Percentiles rank a stretch among this genome's conserved stretches.
Conservation (phyloP, 495 filamentous ascomycete species). For the Hypoxylon intermedium region DNA sequence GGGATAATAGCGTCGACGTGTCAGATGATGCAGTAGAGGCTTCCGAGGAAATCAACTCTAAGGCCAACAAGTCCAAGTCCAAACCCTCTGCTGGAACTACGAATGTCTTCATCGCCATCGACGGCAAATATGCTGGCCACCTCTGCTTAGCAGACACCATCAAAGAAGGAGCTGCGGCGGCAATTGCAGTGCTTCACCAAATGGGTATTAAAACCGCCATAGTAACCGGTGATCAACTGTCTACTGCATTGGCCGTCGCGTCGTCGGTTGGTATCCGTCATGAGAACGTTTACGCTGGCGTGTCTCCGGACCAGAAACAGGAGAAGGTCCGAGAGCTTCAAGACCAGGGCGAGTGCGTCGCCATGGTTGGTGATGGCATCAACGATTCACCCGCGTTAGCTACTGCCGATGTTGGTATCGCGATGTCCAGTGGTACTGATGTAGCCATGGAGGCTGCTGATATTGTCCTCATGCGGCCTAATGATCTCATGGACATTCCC, state of each 20-base stretch:
- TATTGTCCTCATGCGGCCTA: conserved; percentile 91
- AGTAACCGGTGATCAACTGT: conserved; percentile 89
- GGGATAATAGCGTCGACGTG: conserved; percentile 69
- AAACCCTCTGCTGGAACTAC: conserved; percentile 70
- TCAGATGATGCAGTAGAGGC: conserved; percentile 65
- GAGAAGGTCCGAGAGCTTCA: conserved; percentile 80
- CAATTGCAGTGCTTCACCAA: conserved; percentile 80
- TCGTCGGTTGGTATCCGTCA: conserved; percentile 78
- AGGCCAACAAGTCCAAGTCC: conserved; percentile 47
- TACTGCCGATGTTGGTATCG: conserved; percentile 90
- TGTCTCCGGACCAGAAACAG: conserved; percentile 88
- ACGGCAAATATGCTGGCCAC: conserved; percentile 77
- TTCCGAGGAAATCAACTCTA: conserved; percentile 62
- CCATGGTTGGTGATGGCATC: conserved; percentile 99
- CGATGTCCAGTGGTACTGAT: conserved; percentile 90
- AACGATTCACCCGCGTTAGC: conserved; percentile 97
- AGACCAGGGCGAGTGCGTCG: conserved; percentile 73
- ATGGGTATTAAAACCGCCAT: conserved; percentile 88
- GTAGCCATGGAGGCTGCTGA: conserved; percentile 98
- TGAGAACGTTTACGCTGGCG: conserved; percentile 77
- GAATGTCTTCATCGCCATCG: conserved; percentile 89
- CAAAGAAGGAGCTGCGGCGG: conserved; percentile 83
- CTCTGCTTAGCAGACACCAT: conserved; percentile 87
- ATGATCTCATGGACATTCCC: conserved; percentile 90
- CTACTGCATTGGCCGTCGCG: conserved; percentile 84